A percentile compares a stretch with the other conserved stretches of the same genome.
Conservation (phyloP, 495 filamentous ascomycete genomes). For the Durotheca rogersii region DNA sequence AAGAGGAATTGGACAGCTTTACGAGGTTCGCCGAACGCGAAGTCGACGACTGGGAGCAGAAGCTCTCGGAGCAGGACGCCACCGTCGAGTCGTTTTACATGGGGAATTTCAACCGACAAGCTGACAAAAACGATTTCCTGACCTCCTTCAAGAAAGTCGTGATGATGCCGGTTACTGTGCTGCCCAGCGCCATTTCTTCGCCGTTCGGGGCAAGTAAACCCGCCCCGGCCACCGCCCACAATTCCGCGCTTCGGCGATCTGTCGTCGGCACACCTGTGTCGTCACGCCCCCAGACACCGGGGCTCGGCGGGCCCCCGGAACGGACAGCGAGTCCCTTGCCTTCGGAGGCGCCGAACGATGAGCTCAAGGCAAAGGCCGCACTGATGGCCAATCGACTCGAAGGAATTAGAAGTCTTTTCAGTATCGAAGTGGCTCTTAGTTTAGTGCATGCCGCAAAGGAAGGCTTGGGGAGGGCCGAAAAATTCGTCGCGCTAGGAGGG, state of each 20-base stretch:
- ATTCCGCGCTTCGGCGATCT: slow-evolving; percentile 28
- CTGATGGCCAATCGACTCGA: slow-evolving; percentile 94
- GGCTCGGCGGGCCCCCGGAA: slow-evolving; percentile 33
- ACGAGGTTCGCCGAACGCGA: slow-evolving; percentile 69
- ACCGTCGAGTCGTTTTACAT: slow-evolving; percentile 91
- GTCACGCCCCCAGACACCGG: slow-evolving; percentile 52
- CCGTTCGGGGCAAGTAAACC: slow-evolving; percentile 50
- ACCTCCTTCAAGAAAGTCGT: slow-evolving; percentile 98
- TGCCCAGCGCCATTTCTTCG: slow-evolving; percentile 59
- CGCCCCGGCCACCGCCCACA: slow-evolving; percentile 31
- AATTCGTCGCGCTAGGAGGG: slow-evolving; percentile 76
- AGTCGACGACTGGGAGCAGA: slow-evolving; percentile 85
- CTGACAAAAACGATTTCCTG: slow-evolving; percentile 93
- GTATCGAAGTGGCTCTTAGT: slow-evolving; percentile 89
- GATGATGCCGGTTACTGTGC: slow-evolving; percentile 93
- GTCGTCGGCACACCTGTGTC: slow-evolving; percentile 33
- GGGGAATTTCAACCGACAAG: slow-evolving; percentile 90
- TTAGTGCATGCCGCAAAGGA: slow-evolving; percentile 90
- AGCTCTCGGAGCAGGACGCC: slow-evolving; percentile 86
- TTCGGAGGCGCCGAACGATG: slow-evolving; percentile 74
- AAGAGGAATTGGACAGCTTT: slow-evolving; percentile 89
- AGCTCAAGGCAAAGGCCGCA: slow-evolving; percentile 91
- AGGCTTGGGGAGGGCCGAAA: slow-evolving; percentile 78
- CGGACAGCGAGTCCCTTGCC: slow-evolving; percentile 50
- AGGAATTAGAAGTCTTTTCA: slow-evolving; percentile 91